phyloP scores from a whole-genome alignment of 495 filamentous ascomycete genomes.

The Xylaria nigripes region DNA sequence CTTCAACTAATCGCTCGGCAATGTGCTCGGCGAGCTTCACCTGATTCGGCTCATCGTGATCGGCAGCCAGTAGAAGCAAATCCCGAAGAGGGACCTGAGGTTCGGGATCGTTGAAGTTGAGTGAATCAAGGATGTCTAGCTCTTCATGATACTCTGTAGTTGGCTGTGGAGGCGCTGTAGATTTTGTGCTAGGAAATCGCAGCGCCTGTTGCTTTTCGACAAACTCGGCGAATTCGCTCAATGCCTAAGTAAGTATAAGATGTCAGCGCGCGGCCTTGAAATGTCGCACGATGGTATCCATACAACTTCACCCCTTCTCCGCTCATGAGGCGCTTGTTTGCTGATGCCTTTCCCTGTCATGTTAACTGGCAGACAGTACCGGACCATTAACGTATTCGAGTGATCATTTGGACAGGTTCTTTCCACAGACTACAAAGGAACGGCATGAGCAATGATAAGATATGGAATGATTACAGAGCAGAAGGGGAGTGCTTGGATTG shows the following conservation, averaged over 20 bases:
- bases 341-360: slow-evolving; percentile 47
- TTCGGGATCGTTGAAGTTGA: slow-evolving; percentile 71
- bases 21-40: slow-evolving; percentile 57
- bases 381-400: slow-evolving; percentile 18
- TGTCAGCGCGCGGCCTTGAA: neutral
- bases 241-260: slow-evolving; percentile 51
- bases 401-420: slow-evolving; percentile 23
- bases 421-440: neutral
- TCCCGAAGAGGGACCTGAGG: slow-evolving; percentile 63
- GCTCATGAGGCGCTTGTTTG: slow-evolving; percentile 64
- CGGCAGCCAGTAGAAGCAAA: slow-evolving; percentile 55
- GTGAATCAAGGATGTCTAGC: slow-evolving; percentile 74
- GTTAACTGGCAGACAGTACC: slow-evolving; percentile 10
- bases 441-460: neutral
- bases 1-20: slow-evolving; percentile 65
- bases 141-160: slow-evolving; percentile 69
- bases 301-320: slow-evolving; percentile 80
- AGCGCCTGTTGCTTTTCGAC: slow-evolving; percentile 86
- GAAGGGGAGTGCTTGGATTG: neutral
- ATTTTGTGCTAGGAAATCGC: slow-evolving; percentile 40
- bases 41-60: slow-evolving; percentile 43
- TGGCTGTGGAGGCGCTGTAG: slow-evolving; percentile 27
- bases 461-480: too few species aligned
- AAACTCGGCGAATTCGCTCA: slow-evolving; percentile 96
- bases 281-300: slow-evolving; percentile 13